Base-by-base conservation (phyloP, 2,329 filamentous ascomycete species). In the Colletotrichum neosansevieriae region DNA sequence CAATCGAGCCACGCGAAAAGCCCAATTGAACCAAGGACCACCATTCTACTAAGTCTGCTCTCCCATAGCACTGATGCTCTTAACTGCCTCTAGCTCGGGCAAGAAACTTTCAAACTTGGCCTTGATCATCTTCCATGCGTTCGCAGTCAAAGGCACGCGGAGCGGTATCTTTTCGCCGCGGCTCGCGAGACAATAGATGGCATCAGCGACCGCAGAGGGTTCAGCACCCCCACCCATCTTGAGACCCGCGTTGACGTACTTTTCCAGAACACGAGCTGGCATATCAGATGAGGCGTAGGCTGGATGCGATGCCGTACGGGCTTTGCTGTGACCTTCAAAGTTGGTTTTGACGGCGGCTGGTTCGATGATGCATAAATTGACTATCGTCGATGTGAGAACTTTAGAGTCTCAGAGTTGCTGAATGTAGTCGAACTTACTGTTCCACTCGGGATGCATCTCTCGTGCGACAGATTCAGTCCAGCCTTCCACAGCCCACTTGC, bases 361-460 rank as follows among this genome's bases (percentile, higher is more conserved):
- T 71, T 84, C 82, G 32, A 83, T 72, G 42, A 79, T 77, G 58
- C 76, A 78, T 45, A 84, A 77, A 59, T 82, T 77, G 49, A 67
- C 64, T 67, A 6, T 6, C 24, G 7, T 6, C 2, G 3, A 32
- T 2, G 84, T 75, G 79, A 78, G 80, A 50, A 15, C 24, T 4
- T 21, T 4, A 24, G 24, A 24, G 4, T 24, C 3, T 24, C 24
- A 5, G 24, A 24, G 24, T 4, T 24, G 1, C 24, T 24, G 24
- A 24, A 24, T 5, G 4, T 24, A 24, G 24, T 24, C 24, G 24
- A 24, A 24, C 24, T 5, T 47, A 71, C 72, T 73, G 32, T 74
- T 74, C 73, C 72, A 74, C 10, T 69, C 61, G n/a, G 70, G 62
- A 19, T 68, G 67, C 64, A 74, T 59, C 53, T 73, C 73, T 13